phyloP scores from a whole-genome alignment of 2,329 filamentous ascomycete species.

The Fusarium drepaniforme region DNA sequence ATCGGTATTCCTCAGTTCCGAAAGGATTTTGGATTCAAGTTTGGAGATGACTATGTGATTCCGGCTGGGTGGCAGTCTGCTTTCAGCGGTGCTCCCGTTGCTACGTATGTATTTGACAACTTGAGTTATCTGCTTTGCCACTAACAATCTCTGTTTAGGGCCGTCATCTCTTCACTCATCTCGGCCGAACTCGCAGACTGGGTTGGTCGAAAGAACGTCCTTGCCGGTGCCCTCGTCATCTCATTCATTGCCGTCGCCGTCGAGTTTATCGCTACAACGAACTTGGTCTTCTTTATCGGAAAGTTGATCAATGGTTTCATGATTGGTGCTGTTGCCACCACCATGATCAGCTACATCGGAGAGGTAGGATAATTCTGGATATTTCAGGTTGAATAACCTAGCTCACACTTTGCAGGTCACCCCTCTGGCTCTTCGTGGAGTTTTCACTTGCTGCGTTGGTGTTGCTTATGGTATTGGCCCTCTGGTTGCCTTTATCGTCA shows the following conservation, averaged over 20 bases:
- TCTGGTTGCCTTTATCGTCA: conserved; percentile 19
- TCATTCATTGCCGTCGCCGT: conserved; percentile 11
- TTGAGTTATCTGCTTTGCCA: neutral
- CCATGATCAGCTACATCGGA: conserved; percentile 28
- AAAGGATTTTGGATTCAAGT: conserved; percentile 31
- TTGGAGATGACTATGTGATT: conserved; percentile 22
- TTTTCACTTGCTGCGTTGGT: conserved; percentile 24
- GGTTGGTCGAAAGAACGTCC: conserved; percentile 20
- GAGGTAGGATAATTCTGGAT: conserved; percentile 6
- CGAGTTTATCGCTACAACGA: conserved; percentile 22
- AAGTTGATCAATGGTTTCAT: conserved; percentile 27
- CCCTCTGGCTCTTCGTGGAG: conserved; percentile 23
- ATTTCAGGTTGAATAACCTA: neutral
- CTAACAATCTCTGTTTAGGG: neutral
- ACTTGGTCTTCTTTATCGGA: conserved; percentile 17
- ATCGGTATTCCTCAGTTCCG: conserved; percentile 32
- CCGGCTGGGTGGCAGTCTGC: conserved; percentile 34
- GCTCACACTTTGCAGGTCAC: neutral
- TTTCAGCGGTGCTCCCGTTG: conserved; percentile 29
- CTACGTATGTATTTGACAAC: conserved; percentile 23
- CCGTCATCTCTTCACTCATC: conserved; percentile 20
- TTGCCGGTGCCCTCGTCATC: conserved; percentile 6
- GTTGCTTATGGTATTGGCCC: conserved; percentile 22
- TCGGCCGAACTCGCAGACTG: conserved; percentile 24
- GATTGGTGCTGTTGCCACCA: conserved; percentile 17